Base-by-base conservation (phyloP, 768 basidiomycete genomes). In the Suillus discolor region DNA sequence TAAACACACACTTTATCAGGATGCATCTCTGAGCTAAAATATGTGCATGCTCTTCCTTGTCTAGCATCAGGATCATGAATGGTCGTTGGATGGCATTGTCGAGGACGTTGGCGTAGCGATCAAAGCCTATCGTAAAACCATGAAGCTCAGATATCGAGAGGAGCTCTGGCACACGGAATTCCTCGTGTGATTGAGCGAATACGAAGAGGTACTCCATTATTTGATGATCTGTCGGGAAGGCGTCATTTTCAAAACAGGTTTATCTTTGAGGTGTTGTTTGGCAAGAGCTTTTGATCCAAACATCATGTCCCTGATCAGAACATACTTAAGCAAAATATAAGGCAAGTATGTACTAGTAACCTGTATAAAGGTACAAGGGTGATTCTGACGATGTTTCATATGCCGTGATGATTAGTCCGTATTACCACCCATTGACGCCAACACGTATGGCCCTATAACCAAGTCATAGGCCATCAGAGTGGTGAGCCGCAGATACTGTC, bases 151-250 rank as follows among this genome's bases (percentile, higher is more conserved):
- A 85, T 45, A 96, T 75, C 4, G 94, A 96, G 38, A 79, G 75
- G 0, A 97, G 84, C 74, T 96, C 94, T 41, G 95, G 94, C 15
- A 96, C 75, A 31, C 96, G 83, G 73, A 97, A 97, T 42, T 93
- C 89, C 42, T 85, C 81, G 74, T 97, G 93, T 6, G 83, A 84
- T 75, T 92, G 92, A 2, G 93, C 93, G 77, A 95, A 93, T 53
- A 90, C 83, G 62, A 96, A 78, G 63, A 95, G 83, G 68, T 87
- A 89, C 53, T 78, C 72, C 62, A 55, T 62, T 36, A 76, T 74
- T 64, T 44, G 42, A 51, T 16, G 34, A 59, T 15, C 11, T 63
- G 9, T 47, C 18, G 39, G 55, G 28, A 36, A n/a, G 20, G 47
- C 3, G 28, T 34, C 23, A 51, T 59, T 57, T 66, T 23, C 42